Evolutionary conservation across 1,284 basidiomycete genomes (phyloP), one percentile per base, ranked within the genome.

Genomic region (Cryptococcus jaspeensis): DNA sequence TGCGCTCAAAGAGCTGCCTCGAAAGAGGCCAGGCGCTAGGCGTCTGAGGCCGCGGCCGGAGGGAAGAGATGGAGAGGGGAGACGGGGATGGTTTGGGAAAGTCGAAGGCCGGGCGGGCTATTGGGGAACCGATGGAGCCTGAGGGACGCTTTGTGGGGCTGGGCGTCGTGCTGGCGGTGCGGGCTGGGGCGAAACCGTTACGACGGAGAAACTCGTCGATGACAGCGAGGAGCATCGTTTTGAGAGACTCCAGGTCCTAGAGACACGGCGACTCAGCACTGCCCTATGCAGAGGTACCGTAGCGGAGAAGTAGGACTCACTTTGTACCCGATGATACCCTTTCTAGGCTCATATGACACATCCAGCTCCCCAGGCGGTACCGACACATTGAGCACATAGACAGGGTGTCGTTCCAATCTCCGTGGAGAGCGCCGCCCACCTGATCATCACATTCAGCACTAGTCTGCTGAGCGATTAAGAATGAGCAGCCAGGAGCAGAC

Each of bases 381-480:
- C 2, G 78, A 81, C 50, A 95, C 68, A 68, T 88, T 86, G 32
- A 96, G 79, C 28, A 92, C 87, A 71, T 90, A 95, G 52, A 91
- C 83, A 1, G 90, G 86, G 66, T 83, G 84, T 71, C 85, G 85
- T 68, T 91, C 89, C 18, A 79, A 60, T 1, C 65, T 69, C 75
- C 90, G 90, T 25, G 89, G 87, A 23, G 90, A 88, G 22, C 86
- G 81, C 50, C 87, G 84, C 63, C 52, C 56, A 38, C 16, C 66
- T 65, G 28, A 36, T 22, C 28, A 39, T 36, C 12, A 13, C 25
- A n/a, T 56, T 32, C 50, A 55, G 32, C 45, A 3, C 35, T 16
- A n/a, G 11, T 44, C 15, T 16, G 8, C 9, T 2, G 13, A 6
- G 6, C 12, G 20, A 38, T 9, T 44, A 13, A 37, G 32, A 8